Conservation (phyloP, 768 basidiomycete genomes). For the Hortiboletus flavorubellus region DNA sequence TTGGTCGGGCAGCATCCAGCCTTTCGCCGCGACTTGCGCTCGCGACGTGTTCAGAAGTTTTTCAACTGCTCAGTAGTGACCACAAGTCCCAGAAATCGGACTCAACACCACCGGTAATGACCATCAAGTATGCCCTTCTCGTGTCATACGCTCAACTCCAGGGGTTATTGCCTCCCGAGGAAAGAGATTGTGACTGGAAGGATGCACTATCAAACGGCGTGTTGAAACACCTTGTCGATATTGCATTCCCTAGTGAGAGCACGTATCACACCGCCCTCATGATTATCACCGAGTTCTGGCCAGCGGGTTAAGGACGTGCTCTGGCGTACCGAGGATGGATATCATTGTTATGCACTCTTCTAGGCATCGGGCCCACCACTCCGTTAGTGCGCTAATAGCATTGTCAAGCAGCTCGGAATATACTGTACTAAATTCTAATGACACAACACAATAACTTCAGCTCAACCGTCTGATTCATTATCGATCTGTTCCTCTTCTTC, state of each 20-base stretch:
- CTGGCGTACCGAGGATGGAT: neutral
- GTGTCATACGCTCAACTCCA: constrained; percentile 39
- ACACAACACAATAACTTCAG: neutral
- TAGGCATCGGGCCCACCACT: neutral
- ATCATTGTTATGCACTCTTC: neutral
- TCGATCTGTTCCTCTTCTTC: constrained; percentile 28
- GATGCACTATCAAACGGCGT: constrained; percentile 23
- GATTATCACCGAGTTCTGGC: constrained; percentile 18
- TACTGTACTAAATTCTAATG: neutral
- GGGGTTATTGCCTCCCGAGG: constrained; percentile 17
- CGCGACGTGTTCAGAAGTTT: constrained; percentile 26
- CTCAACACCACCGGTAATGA: constrained; percentile 8
- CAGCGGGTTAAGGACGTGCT: neutral
- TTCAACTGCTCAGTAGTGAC: constrained; percentile 21
- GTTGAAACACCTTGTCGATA: constrained; percentile 25
- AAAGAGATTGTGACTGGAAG: constrained; percentile 36
- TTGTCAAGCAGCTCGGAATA: neutral
- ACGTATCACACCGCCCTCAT: constrained; percentile 28
- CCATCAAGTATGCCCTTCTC: constrained; percentile 40
- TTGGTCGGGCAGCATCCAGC: constrained; percentile 16
- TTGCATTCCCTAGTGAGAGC: constrained; percentile 24
- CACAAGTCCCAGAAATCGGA: constrained; percentile 5
- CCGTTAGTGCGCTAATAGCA: neutral
- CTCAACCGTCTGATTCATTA: constrained; percentile 27
- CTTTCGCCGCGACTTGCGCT: constrained; percentile 26